Evolutionary conservation across 2,329 filamentous ascomycete species (phyloP).

Genomic region (Ascochyta pisi): DNA sequence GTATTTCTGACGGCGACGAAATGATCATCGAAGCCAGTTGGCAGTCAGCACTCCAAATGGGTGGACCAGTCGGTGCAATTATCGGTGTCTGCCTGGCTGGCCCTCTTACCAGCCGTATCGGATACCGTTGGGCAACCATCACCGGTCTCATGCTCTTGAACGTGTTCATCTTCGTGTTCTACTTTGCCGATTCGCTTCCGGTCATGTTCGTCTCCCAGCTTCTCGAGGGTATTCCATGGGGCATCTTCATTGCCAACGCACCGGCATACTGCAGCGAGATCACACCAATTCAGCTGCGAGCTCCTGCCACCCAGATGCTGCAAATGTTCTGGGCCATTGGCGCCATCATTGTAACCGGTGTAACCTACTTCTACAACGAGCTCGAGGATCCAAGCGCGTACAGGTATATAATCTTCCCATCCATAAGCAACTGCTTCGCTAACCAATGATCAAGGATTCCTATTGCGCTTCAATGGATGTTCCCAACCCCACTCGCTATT

Average conservation of each 20-base stretch:
- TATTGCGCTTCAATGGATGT: constrained; percentile 54
- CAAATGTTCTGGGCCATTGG: constrained; percentile 73
- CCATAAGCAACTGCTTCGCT: constrained; percentile 6
- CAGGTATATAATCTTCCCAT: constrained; percentile 21
- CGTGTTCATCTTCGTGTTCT: constrained; percentile 66
- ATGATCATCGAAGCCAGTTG: constrained; percentile 60
- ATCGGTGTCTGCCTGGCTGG: constrained; percentile 67
- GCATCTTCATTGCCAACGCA: constrained; percentile 70
- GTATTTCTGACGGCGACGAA: constrained; percentile 44
- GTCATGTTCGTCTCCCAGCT: constrained; percentile 62
- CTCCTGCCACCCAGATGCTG: constrained; percentile 66
- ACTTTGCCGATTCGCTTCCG: constrained; percentile 59
- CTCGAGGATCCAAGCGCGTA: constrained; percentile 19
- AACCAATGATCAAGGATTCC: constrained; percentile 29
- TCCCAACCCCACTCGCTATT: constrained; percentile 53
- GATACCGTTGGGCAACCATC: constrained; percentile 68
- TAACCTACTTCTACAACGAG: constrained; percentile 62
- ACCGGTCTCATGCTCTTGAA: constrained; percentile 63
- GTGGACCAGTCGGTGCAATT: constrained; percentile 65
- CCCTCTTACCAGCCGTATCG: constrained; percentile 64
- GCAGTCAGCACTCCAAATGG: constrained; percentile 65
- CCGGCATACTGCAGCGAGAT: constrained; percentile 70
- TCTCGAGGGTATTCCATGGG: constrained; percentile 69
- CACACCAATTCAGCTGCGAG: constrained; percentile 64
- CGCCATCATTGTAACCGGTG: constrained; percentile 64